Evolutionary conservation across 2,329 filamentous ascomycete species (phyloP).

Genomic region (Colletotrichum scovillei): DNA sequence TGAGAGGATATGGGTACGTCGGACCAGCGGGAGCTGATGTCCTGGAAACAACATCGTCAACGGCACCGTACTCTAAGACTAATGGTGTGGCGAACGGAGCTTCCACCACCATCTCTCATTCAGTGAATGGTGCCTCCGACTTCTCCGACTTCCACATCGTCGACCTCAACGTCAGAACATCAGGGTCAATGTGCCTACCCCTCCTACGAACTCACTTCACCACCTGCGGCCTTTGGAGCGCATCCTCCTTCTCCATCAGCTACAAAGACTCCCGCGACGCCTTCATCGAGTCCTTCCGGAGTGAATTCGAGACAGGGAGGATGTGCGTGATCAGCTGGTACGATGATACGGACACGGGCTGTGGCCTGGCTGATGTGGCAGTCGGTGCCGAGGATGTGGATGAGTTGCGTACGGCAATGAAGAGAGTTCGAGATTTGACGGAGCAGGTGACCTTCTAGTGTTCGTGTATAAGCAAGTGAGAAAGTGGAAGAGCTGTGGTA

Average conservation of each 20-base stretch:
- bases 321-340: constrained; percentile 48
- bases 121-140: neutral
- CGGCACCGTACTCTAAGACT: neutral
- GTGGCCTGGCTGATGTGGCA: constrained; percentile 45
- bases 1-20: constrained; percentile 44
- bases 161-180: constrained; percentile 48
- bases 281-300: constrained; percentile 42
- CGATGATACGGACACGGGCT: constrained; percentile 41
- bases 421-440: constrained; percentile 40
- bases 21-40: constrained; percentile 48
- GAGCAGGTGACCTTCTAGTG: constrained; percentile 52
- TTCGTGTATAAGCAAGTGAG: too few relatives aligned
- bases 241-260: constrained; percentile 44
- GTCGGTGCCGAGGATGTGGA: constrained; percentile 43
- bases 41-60: constrained; percentile 40
- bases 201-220: constrained; percentile 45
- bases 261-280: constrained; percentile 36
- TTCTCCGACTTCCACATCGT: constrained; percentile 42
- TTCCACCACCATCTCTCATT: neutral
- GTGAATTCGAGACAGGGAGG: constrained; percentile 40
- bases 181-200: constrained; percentile 45
- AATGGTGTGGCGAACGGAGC: constrained; percentile 23
- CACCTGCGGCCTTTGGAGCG: constrained; percentile 40
- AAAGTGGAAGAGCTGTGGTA: neutral
- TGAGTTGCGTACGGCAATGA: constrained; percentile 38